A percentile compares a stretch with the other conserved stretches of the same genome.
Conservation (phyloP, 345 rosid species). For the Linum usitatissimum region DNA sequence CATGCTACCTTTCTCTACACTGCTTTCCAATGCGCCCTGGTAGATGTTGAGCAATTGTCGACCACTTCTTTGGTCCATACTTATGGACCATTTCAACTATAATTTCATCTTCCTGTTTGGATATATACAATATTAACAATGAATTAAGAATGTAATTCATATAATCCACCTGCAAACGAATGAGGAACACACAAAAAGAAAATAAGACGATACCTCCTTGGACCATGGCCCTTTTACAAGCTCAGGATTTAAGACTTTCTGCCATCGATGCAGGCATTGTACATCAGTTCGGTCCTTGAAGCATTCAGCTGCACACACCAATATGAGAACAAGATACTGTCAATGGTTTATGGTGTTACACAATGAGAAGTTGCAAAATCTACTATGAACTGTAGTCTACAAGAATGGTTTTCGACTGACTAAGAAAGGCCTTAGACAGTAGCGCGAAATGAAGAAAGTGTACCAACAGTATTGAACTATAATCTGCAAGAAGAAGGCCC, state of each 20-base stretch:
- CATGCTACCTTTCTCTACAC: conserved; percentile 76
- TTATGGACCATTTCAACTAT: conserved; percentile 71
- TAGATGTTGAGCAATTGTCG: conserved; percentile 84
- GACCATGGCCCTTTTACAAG: conserved; percentile 99
- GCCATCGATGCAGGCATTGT: conserved; percentile 99
- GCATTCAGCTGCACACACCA: conserved; percentile 67
- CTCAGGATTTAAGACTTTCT: conserved; percentile 97
- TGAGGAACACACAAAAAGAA: not conserved
- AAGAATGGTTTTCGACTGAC: too few relatives aligned
- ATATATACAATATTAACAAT: not conserved
- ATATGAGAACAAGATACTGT: conserved; percentile 22
- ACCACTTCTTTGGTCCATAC: conserved; percentile 96
- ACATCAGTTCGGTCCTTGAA: conserved; percentile 99
- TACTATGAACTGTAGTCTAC: too few relatives aligned
- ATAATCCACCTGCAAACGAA: conserved; percentile 8
- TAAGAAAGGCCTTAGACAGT: too few relatives aligned
- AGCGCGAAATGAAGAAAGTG: not conserved
- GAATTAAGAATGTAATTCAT: conserved; percentile 6
- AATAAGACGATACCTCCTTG: conserved; percentile 54
- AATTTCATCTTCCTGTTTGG: conserved; percentile 72
- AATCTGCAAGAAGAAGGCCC: not conserved
- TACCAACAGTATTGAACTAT: not conserved
- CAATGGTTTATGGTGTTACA: not conserved
- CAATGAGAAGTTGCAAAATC: not conserved
- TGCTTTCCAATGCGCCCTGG: conserved; percentile 99